Conservation (phyloP, 345 rosid genomes). For the Linum usitatissimum region DNA sequence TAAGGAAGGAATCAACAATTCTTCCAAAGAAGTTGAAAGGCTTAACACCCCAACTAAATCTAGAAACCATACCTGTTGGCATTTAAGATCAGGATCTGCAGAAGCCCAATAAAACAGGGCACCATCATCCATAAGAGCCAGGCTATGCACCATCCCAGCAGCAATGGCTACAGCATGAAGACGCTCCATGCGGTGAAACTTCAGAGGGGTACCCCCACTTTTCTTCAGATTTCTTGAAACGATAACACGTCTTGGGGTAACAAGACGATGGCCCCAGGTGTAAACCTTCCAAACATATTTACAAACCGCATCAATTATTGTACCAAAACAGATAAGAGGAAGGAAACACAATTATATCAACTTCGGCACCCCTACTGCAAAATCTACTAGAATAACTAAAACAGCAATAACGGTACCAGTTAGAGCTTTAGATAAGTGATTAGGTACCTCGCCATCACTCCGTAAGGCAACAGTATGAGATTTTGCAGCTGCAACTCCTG, state of each 20-base stretch:
- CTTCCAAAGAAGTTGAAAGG: neutral
- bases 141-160: slow-evolving; percentile 89
- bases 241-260: slow-evolving; percentile 75
- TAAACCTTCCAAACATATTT: slow-evolving; percentile 43
- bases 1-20: slow-evolving; percentile 2
- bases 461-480: slow-evolving; percentile 75
- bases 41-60: slow-evolving; percentile 1
- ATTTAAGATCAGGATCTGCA: slow-evolving; percentile 72
- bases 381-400: neutral
- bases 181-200: slow-evolving; percentile 64
- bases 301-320: neutral
- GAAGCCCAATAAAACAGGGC: slow-evolving; percentile 87
- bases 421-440: neutral
- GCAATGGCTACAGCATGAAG: slow-evolving; percentile 71
- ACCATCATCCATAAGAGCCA: slow-evolving; percentile 89
- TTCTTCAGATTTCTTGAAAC: slow-evolving; percentile 66
- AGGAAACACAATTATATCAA: neutral
- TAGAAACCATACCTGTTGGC: slow-evolving; percentile 62
- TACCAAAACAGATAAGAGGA: neutral
- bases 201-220: slow-evolving; percentile 49
- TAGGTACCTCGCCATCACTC: slow-evolving; percentile 80
- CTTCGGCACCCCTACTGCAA: slow-evolving; percentile 12
- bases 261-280: slow-evolving; percentile 97
- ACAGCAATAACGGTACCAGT: neutral
- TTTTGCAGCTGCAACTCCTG: slow-evolving; percentile 65